Conservation (phyloP, 306 rosid species). For the Citrullus colocynthis region DNA sequence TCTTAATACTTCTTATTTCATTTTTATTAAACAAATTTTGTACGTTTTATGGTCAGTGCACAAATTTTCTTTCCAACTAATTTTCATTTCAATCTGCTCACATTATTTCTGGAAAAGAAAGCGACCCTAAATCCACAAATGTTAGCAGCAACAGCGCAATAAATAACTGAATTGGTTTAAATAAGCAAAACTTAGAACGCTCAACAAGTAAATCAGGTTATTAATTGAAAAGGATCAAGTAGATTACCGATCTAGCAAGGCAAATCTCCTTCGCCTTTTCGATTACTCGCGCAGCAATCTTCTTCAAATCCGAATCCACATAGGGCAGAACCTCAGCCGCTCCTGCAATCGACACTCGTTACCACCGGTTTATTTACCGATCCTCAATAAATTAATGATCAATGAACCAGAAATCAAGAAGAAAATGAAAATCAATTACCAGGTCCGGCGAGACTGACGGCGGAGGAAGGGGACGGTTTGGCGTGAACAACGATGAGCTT, state of each 20-base stretch:
- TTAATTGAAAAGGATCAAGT: background rate
- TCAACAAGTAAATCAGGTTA: background rate
- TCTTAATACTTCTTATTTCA: background rate
- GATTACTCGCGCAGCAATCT: constrained; percentile 21
- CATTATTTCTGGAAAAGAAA: background rate
- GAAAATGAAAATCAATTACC: constrained; percentile 3
- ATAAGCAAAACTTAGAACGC: background rate
- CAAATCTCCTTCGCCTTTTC: constrained; percentile 37
- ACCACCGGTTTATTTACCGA: background rate
- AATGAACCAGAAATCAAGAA: background rate
- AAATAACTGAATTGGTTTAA: background rate
- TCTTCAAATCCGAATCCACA: constrained; percentile 26
- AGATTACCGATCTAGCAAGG: constrained; percentile 25
- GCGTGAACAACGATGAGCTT: constrained; percentile 34
- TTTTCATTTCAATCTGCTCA: background rate
- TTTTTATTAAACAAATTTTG: background rate
- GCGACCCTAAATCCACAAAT: background rate
- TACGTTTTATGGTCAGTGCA: background rate
- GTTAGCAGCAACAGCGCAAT: background rate
- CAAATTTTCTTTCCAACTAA: background rate
- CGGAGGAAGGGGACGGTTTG: constrained; percentile 22
- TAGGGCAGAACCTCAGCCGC: constrained; percentile 8
- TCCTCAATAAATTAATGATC: background rate
- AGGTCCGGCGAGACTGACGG: constrained; percentile 18
- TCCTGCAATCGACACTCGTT: background rate